phyloP scores from a whole-genome alignment of 2,329 filamentous ascomycete species.

The Cladosporium phlei region DNA sequence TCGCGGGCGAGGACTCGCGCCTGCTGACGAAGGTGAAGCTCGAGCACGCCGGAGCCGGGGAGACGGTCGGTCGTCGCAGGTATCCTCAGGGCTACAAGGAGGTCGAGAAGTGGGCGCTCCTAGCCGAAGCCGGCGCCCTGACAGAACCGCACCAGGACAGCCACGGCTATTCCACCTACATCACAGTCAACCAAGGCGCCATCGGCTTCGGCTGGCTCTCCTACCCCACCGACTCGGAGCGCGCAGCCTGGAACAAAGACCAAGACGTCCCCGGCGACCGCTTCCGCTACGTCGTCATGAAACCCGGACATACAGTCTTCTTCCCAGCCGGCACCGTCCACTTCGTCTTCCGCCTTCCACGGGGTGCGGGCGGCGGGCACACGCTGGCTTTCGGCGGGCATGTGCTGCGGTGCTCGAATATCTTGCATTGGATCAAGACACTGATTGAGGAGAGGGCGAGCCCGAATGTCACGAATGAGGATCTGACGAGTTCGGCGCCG shows the following conservation, averaged over 20 bases:
- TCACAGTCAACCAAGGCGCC: constrained; percentile 29
- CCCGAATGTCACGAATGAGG: constrained; percentile 42
- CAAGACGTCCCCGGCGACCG: constrained; percentile 18
- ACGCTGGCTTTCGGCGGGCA: constrained; percentile 33
- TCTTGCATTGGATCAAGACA: constrained; percentile 42
- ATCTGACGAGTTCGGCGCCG: constrained; percentile 36
- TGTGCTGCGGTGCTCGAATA: constrained; percentile 30
- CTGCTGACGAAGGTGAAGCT: constrained; percentile 32
- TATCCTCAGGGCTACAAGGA: constrained; percentile 30
- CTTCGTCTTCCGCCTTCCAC: constrained; percentile 31
- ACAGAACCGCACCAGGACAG: constrained; percentile 33
- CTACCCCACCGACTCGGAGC: constrained; percentile 23
- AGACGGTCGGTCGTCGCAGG: constrained; percentile 23
- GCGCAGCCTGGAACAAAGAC: constrained; percentile 22
- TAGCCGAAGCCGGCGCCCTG: constrained; percentile 31
- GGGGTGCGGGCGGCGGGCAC: constrained; percentile 25
- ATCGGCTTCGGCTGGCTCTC: constrained; percentile 32
- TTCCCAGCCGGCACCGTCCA: constrained; percentile 32
- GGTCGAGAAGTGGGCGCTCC: constrained; percentile 32
- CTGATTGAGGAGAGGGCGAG: constrained; percentile 41
- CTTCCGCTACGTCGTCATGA: constrained; percentile 30
- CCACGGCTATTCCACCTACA: constrained; percentile 33
- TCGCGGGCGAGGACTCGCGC: constrained; percentile 29
- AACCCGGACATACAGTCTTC: constrained; percentile 29
- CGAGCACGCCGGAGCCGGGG: neutral